Evolutionary conservation across 805 yeast species (phyloP), one percentile per base, ranked within the genome.

Genomic region (Candida corydali): DNA sequence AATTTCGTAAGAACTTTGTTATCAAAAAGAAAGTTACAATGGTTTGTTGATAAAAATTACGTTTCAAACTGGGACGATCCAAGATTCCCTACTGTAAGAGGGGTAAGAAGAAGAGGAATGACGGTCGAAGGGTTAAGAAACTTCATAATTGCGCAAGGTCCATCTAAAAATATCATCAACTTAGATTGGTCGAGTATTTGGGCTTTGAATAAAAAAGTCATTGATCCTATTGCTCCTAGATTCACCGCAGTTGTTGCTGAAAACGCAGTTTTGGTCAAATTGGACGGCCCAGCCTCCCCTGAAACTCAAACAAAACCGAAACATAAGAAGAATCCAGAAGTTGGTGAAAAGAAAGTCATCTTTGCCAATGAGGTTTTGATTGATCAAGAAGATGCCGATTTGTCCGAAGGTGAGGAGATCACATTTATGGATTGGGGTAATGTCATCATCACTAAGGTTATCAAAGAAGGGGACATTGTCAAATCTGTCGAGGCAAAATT

Each of bases 361-460:
- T 82, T 69, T 61, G 63, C 76, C 47, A 70, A 78, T 41, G 68
- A 78, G 37, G 70, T 85, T 31, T 65, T 86, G 50, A 71, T 91
- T 52, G 97, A 89, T 57, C 95, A 86, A 68, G 91, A 73, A 19
- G 98, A 91, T 63, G 81, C 89, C 31, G 70, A 82, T 43, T 50
- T 68, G 6, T 60, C 73, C 29, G 78, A 73, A 48, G 86, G 83
- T 46, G 98, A 91, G 67, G 98, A 91, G 69, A 72, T 89, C 45
- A 91, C 98, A n/a, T 76, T 91, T 54, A 91, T 91, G 98, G 97
- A 91, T 66, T 91, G 98, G 98, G 98, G 97, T 74, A 91, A 91
- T 60, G 84, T 80, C 40, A 83, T 91, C 47, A 69, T 89, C 47
- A 76, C 82, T 47, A 77, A 78, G 59, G 75, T 89, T 55, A 65